Conservation (phyloP, 73 alveolate species). For the Durusdinium trenchii region DNA sequence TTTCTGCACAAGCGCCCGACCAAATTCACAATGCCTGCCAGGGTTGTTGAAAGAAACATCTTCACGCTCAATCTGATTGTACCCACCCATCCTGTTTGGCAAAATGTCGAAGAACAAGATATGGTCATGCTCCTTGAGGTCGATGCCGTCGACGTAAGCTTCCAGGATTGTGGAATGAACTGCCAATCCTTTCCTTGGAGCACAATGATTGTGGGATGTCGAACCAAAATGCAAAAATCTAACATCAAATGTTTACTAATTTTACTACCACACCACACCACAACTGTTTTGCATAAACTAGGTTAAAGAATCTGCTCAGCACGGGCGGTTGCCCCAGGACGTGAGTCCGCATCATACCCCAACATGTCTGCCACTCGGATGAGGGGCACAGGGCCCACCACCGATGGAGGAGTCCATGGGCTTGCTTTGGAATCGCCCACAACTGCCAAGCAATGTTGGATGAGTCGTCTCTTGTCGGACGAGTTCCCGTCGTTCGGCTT, state of each 20-base stretch:
- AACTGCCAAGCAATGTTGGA: neutral
- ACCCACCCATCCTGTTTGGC: slow-evolving; percentile 3
- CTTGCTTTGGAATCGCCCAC: neutral
- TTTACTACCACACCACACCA: no score
- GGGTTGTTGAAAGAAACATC: neutral
- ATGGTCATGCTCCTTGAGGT: no score
- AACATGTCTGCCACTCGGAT: neutral
- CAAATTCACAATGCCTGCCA: neutral
- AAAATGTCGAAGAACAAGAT: neutral
- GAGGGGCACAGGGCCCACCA: neutral
- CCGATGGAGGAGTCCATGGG: neutral
- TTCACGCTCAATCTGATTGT: neutral
- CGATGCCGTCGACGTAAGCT: neutral
- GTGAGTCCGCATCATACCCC: neutral
- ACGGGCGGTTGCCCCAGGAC: slow-evolving; percentile 19
- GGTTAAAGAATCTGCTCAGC: neutral
- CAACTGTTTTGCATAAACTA: neutral
- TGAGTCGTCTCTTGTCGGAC: neutral
- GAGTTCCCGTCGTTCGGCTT: neutral
- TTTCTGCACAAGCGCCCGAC: neutral
- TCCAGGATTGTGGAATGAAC: neutral
- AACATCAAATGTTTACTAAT: neutral
- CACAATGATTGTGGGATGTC: neutral
- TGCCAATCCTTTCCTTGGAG: neutral
- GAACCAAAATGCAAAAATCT: neutral